Evolutionary conservation across 2,329 filamentous ascomycete species (phyloP).

Genomic region (Cordyceps javanica): DNA sequence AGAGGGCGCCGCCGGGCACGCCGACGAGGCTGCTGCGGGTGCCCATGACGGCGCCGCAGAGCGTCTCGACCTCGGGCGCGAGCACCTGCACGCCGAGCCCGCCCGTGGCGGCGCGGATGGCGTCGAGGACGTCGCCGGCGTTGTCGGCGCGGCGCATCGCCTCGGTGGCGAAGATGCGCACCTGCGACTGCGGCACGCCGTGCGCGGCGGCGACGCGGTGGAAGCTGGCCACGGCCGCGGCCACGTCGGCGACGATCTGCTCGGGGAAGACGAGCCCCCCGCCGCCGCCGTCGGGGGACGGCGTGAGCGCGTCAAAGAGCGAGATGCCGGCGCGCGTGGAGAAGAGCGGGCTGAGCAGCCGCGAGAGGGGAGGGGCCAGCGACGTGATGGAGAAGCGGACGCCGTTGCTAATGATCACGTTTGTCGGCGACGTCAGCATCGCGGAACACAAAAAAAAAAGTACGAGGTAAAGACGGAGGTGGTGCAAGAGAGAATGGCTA

Average conservation of each 20-base stretch:
- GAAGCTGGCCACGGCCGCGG: conserved; percentile 63
- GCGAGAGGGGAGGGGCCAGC: conserved; percentile 62
- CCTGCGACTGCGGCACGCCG: conserved; percentile 56
- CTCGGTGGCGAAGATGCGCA: conserved; percentile 79
- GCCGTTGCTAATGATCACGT: no score
- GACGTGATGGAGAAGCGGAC: conserved; percentile 89
- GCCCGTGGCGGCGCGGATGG: conserved; percentile 54
- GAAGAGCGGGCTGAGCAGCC: conserved; percentile 71
- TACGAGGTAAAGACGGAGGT: conserved; percentile 9
- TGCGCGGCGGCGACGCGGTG: conserved; percentile 63
- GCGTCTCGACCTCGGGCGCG: conserved; percentile 72
- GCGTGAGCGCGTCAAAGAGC: conserved; percentile 73
- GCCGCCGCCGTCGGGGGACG: conserved; percentile 28
- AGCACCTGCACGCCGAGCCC: conserved; percentile 68
- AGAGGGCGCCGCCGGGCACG: conserved; percentile 60
- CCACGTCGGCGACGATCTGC: conserved; percentile 58
- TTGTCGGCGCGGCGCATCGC: conserved; percentile 80
- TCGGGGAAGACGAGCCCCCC: conserved; percentile 40
- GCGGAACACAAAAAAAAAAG: conserved; percentile 7
- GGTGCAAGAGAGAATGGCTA: no score
- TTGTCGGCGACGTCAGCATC: conserved; percentile 10
- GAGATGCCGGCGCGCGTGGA: conserved; percentile 75
- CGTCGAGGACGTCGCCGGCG: conserved; percentile 57
- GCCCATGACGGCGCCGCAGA: conserved; percentile 72
- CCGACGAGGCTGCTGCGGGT: conserved; percentile 66